Conservation (phyloP, 2,329 filamentous ascomycete species). For the Seiridium unicorne region DNA sequence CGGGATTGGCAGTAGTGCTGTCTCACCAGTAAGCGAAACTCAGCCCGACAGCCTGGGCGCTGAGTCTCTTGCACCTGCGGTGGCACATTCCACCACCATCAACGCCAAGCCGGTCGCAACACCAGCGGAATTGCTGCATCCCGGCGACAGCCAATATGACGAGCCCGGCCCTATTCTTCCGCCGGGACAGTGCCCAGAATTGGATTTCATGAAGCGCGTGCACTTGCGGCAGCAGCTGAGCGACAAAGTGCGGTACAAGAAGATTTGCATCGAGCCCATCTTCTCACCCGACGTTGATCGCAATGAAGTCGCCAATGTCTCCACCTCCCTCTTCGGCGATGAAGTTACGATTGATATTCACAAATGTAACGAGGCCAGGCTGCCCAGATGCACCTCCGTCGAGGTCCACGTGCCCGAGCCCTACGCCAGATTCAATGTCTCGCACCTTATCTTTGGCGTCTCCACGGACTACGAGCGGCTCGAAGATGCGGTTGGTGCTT, state of each 20-base stretch:
- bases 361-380: constrained; percentile 22
- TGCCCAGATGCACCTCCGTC: constrained; percentile 40
- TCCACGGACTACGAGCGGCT: constrained; percentile 52
- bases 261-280: constrained; percentile 40
- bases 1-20: neutral
- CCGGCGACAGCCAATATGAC: neutral
- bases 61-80: neutral
- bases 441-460: constrained; percentile 56
- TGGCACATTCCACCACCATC: neutral
- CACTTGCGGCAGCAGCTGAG: constrained; percentile 32
- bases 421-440: constrained; percentile 40
- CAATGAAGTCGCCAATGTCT: constrained; percentile 33
- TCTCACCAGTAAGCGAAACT: neutral
- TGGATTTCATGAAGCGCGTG: constrained; percentile 24
- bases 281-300: constrained; percentile 32
- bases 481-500: constrained; percentile 46
- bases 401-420: constrained; percentile 43
- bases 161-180: constrained; percentile 10
- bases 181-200: constrained; percentile 19
- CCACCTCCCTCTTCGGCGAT: constrained; percentile 33
- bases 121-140: neutral
- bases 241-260: constrained; percentile 40
- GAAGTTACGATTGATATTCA: constrained; percentile 28
- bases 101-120: neutral
- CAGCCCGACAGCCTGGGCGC: neutral